These are phyloP conservation scores for Tetragonia tetragonoides DNA, from an alignment of 148 eudicot genomes.

Conservation along the genomic window DNA sequence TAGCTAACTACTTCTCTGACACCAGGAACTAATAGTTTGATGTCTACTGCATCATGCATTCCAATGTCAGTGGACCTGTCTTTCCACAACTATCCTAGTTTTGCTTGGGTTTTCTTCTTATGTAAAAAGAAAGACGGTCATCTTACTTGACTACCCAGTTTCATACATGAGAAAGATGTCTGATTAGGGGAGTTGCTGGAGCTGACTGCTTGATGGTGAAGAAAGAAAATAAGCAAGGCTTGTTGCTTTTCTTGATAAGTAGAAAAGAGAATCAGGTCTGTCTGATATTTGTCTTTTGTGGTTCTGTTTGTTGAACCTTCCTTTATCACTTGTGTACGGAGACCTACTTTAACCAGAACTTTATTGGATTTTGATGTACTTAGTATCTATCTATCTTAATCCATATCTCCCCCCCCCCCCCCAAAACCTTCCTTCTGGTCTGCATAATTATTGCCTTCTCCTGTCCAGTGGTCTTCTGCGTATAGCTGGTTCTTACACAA, in stretches of 20 bases:
- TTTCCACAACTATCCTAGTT: not conserved
- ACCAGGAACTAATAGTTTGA: not conserved
- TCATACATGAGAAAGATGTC: not conserved
- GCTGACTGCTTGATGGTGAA: not conserved
- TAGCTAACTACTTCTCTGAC: not conserved
- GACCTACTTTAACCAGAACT: too few species aligned
- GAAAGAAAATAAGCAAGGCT: not conserved
- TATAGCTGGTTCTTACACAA: not conserved
- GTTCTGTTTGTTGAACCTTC: not conserved
- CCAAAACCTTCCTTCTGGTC: not conserved
- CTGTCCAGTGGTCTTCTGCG: not conserved
- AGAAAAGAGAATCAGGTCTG: not conserved
- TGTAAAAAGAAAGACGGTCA: not conserved
- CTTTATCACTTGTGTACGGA: not conserved
- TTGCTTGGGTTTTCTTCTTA: not conserved
- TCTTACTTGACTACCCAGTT: not conserved
- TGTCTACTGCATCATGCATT: not conserved
- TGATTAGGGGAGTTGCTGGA: not conserved
- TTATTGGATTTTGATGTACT: too few species aligned
- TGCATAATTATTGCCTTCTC: not conserved
- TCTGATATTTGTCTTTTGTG: not conserved
- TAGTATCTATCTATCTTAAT: too few species aligned
- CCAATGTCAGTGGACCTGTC: not conserved
- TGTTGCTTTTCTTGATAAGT: not conserved
- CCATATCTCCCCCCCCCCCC: too few species aligned